Evolutionary conservation across 2,329 filamentous ascomycete genomes (phyloP).

Genomic region (Penicillium griseofulvum): DNA sequence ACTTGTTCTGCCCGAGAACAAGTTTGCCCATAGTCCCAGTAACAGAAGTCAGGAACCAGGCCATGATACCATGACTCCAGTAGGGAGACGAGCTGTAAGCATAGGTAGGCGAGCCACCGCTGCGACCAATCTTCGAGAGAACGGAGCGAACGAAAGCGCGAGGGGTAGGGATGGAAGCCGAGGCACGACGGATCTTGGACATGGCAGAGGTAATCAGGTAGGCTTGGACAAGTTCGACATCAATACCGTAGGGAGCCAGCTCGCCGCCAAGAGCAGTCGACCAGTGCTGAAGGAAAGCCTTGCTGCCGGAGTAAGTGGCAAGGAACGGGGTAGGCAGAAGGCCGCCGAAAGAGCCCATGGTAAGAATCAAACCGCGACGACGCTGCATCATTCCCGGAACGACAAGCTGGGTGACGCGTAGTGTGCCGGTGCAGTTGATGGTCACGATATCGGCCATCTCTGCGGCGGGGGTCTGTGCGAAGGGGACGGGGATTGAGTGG

Average conservation of each 20-base stretch:
- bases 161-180: slow-evolving; percentile 73
- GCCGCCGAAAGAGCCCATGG: slow-evolving; percentile 95
- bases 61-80: slow-evolving; percentile 87
- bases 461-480: slow-evolving; percentile 71
- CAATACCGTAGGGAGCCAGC: slow-evolving; percentile 73
- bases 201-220: slow-evolving; percentile 95
- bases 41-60: slow-evolving; percentile 69
- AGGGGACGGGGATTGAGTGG: slow-evolving; percentile 88
- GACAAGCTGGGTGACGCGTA: slow-evolving; percentile 82
- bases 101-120: slow-evolving; percentile 73
- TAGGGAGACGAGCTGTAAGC: slow-evolving; percentile 86
- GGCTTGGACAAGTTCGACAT: slow-evolving; percentile 86
- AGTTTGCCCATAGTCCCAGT: slow-evolving; percentile 57
- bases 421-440: slow-evolving; percentile 89
- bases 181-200: slow-evolving; percentile 87
- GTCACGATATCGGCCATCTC: slow-evolving; percentile 89
- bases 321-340: slow-evolving; percentile 87
- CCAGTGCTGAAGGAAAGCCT: slow-evolving; percentile 98
- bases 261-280: slow-evolving; percentile 81
- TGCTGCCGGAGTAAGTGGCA: slow-evolving; percentile 95
- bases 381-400: slow-evolving; percentile 80
- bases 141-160: slow-evolving; percentile 76
- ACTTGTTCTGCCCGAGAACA: slow-evolving; percentile 60
- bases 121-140: slow-evolving; percentile 74
- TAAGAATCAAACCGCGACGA: slow-evolving; percentile 84